phyloP scores from a whole-genome alignment of 768 basidiomycete genomes.

The Pleurotus citrinopileatus region DNA sequence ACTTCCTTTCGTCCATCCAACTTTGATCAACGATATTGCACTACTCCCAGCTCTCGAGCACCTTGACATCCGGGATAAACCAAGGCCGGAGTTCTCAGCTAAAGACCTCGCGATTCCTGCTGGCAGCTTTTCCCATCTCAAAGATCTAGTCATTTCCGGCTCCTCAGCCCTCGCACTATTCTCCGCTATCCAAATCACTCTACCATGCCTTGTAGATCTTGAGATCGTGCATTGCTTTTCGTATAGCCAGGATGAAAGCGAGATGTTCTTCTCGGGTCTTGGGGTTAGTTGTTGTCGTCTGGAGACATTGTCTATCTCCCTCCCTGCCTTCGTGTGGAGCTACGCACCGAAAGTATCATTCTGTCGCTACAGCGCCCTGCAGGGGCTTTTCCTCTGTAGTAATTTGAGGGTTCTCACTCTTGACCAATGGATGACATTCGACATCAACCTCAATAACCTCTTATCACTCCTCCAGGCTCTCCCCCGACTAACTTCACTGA shows the following conservation, averaged over 20 bases:
- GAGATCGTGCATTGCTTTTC: background rate
- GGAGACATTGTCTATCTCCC: too few relatives aligned
- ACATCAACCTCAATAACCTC: background rate
- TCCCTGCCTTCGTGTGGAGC: too few relatives aligned
- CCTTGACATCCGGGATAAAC: background rate
- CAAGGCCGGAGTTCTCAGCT: background rate
- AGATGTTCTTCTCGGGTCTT: background rate
- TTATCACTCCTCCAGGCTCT: background rate
- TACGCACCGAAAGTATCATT: too few relatives aligned
- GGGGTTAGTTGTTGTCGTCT: background rate
- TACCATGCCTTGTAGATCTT: background rate
- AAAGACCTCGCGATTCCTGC: background rate
- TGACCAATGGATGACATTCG: too few relatives aligned
- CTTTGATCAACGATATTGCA: background rate
- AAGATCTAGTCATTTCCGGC: background rate
- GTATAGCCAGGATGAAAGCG: background rate
- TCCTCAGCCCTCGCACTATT: background rate
- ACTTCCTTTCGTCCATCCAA: background rate
- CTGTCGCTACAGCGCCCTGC: too few relatives aligned
- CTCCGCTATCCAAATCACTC: background rate
- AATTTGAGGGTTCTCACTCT: background rate
- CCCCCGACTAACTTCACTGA: background rate
- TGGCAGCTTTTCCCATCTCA: background rate
- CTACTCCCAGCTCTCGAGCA: background rate
- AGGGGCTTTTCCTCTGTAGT: background rate